These are phyloP conservation scores for Wickerhamiella alocasiicola DNA, from an alignment of 805 yeast genomes.

Conservation along the genomic window DNA sequence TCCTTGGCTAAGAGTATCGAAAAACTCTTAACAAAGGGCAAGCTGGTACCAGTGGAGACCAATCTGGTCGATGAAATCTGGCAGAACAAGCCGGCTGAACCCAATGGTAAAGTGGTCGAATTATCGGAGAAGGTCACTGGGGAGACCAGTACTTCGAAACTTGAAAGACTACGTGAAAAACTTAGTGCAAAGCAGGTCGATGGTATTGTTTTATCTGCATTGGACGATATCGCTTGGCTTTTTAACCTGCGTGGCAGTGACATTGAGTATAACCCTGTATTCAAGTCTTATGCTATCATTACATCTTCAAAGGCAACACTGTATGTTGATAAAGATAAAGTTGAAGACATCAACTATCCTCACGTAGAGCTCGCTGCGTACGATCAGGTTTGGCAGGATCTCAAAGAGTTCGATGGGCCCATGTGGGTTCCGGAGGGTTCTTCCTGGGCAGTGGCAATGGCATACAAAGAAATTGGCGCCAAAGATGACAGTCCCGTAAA, in stretches of 20 bases:
- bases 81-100: slow-evolving; percentile 58
- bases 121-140: slow-evolving; percentile 53
- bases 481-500: slow-evolving; percentile 48
- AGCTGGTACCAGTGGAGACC: slow-evolving; percentile 39
- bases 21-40: slow-evolving; percentile 28
- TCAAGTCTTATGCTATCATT: slow-evolving; percentile 54
- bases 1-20: slow-evolving; percentile 26
- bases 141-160: slow-evolving; percentile 45
- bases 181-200: slow-evolving; percentile 23
- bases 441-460: slow-evolving; percentile 54
- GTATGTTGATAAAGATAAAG: slow-evolving; percentile 41
- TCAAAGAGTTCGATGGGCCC: slow-evolving; percentile 25
- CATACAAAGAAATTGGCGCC: slow-evolving; percentile 31
- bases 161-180: slow-evolving; percentile 31
- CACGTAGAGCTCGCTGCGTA: slow-evolving; percentile 45
- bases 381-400: slow-evolving; percentile 44
- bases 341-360: slow-evolving; percentile 32
- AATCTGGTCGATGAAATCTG: slow-evolving; percentile 71
- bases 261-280: slow-evolving; percentile 76
- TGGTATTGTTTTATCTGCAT: slow-evolving; percentile 50
- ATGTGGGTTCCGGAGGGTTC: slow-evolving; percentile 44
- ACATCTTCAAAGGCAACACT: slow-evolving; percentile 32
- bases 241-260: slow-evolving; percentile 76
- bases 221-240: slow-evolving; percentile 89
- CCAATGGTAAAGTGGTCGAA: slow-evolving; percentile 37